Evolutionary conservation across 768 basidiomycete species (phyloP).

Genomic region (Mycena maculata): DNA sequence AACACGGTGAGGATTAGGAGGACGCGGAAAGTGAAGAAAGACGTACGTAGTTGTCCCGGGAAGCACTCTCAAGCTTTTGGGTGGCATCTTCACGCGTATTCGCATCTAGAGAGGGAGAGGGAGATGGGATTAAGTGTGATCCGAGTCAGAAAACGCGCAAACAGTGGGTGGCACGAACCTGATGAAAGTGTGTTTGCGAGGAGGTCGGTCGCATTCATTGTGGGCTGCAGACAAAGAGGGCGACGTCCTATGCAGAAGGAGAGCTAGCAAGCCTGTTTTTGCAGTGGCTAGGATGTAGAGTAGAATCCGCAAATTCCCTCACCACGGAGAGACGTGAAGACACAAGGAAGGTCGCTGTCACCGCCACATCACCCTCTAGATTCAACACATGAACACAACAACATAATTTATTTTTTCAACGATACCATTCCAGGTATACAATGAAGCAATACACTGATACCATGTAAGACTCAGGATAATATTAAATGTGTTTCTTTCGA

Average conservation of each 20-base stretch:
- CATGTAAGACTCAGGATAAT: no score
- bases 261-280: background rate
- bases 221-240: slow-evolving; percentile 36
- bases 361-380: no score
- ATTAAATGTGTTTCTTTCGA: no score
- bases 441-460: no score
- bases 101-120: slow-evolving; percentile 67
- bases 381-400: no score
- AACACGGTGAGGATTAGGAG: slow-evolving; percentile 31
- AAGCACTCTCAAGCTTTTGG: slow-evolving; percentile 86
- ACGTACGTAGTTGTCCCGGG: slow-evolving; percentile 90
- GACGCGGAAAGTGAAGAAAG: slow-evolving; percentile 30
- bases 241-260: slow-evolving; percentile 4
- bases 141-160: slow-evolving; percentile 45
- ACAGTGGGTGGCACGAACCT: slow-evolving; percentile 63
- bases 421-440: no score
- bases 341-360: no score
- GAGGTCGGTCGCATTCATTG: slow-evolving; percentile 92
- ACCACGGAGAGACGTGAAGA: no score
- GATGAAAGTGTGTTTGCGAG: slow-evolving; percentile 93
- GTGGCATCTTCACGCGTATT: slow-evolving; percentile 93
- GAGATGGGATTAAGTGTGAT: slow-evolving; percentile 37
- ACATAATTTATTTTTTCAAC: no score
- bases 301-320: background rate
- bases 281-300: background rate